phyloP scores from a whole-genome alignment of 2,329 filamentous ascomycete genomes.

The Penicillium sp. region DNA sequence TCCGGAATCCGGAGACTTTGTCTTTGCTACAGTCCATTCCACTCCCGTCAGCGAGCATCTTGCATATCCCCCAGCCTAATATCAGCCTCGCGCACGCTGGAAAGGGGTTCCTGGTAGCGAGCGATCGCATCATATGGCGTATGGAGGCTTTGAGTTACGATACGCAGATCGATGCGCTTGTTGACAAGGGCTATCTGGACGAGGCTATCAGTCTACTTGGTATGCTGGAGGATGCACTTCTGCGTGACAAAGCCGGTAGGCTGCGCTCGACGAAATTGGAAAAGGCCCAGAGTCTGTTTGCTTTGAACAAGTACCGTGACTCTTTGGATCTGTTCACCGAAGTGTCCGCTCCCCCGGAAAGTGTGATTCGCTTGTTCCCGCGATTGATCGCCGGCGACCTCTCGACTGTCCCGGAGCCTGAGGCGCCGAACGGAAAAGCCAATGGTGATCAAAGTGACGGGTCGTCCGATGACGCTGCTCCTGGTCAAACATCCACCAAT shows the following conservation, averaged over 20 bases:
- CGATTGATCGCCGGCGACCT: slow-evolving; percentile 79
- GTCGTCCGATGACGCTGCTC: slow-evolving; percentile 27
- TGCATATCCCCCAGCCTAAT: slow-evolving; percentile 91
- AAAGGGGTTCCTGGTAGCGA: slow-evolving; percentile 92
- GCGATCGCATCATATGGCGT: slow-evolving; percentile 89
- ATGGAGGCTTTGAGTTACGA: slow-evolving; percentile 95
- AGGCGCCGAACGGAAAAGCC: slow-evolving; percentile 38
- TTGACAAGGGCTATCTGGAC: slow-evolving; percentile 73
- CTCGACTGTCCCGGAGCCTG: slow-evolving; percentile 59
- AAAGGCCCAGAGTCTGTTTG: slow-evolving; percentile 85
- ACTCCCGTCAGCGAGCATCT: slow-evolving; percentile 75
- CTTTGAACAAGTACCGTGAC: slow-evolving; percentile 76
- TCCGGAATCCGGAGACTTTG: slow-evolving; percentile 88
- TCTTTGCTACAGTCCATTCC: slow-evolving; percentile 84
- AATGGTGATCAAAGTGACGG: slow-evolving; percentile 33
- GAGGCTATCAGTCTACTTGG: slow-evolving; percentile 87
- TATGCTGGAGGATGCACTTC: slow-evolving; percentile 89
- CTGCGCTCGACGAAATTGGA: slow-evolving; percentile 85
- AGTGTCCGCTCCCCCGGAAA: slow-evolving; percentile 83
- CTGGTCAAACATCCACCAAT: slow-evolving; percentile 30
- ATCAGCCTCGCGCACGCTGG: slow-evolving; percentile 93
- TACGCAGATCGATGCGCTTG: slow-evolving; percentile 79
- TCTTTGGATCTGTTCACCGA: slow-evolving; percentile 90
- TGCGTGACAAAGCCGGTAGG: slow-evolving; percentile 77
- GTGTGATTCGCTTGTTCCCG: slow-evolving; percentile 83